A percentile compares a stretch with the other conserved stretches of the same genome.
Conservation (phyloP, 2,329 filamentous ascomycete species). For the Paecilomyces niveus region DNA sequence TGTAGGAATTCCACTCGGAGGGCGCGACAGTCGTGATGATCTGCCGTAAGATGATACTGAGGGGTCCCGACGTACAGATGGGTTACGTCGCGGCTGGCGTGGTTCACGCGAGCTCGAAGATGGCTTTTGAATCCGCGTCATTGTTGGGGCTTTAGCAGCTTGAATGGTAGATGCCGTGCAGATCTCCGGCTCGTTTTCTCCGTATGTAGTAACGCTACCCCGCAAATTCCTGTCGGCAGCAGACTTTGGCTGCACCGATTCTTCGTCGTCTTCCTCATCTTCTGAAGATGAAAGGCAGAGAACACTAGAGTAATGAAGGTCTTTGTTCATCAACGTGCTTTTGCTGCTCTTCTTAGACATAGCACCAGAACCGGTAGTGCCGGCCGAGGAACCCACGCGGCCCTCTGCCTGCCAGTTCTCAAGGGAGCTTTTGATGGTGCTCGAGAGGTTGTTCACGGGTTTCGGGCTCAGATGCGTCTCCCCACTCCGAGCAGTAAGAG, state of each 20-base stretch:
- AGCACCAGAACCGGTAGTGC: neutral
- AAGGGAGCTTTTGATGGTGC: slow-evolving; percentile 10
- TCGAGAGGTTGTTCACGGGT: slow-evolving; percentile 6
- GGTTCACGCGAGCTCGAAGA: slow-evolving; percentile 8
- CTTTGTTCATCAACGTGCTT: slow-evolving; percentile 28
- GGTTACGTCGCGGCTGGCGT: slow-evolving; percentile 14
- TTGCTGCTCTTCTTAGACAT: slow-evolving; percentile 33
- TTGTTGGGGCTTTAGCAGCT: slow-evolving; percentile 19
- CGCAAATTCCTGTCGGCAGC: slow-evolving; percentile 14
- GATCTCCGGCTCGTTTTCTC: slow-evolving; percentile 36
- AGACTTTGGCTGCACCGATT: slow-evolving; percentile 6
- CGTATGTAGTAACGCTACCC: slow-evolving; percentile 34
- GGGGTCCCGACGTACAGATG: slow-evolving; percentile 12
- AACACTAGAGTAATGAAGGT: slow-evolving; percentile 40
- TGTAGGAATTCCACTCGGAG: slow-evolving; percentile 24
- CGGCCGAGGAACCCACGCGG: slow-evolving; percentile 5
- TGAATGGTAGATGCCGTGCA: slow-evolving; percentile 34
- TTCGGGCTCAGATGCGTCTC: slow-evolving; percentile 19
- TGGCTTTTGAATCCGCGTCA: slow-evolving; percentile 21
- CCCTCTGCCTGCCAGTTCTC: slow-evolving; percentile 12
- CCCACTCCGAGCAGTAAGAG: slow-evolving; percentile 16
- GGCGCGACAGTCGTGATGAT: slow-evolving; percentile 20
- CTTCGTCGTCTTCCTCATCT: slow-evolving; percentile 32
- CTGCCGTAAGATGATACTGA: slow-evolving; percentile 22
- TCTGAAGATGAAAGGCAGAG: slow-evolving; percentile 45